Evolutionary conservation across 345 rosid species (phyloP), one percentile per base, ranked within the genome.

Genomic region (Pseudoturritis turrita): DNA sequence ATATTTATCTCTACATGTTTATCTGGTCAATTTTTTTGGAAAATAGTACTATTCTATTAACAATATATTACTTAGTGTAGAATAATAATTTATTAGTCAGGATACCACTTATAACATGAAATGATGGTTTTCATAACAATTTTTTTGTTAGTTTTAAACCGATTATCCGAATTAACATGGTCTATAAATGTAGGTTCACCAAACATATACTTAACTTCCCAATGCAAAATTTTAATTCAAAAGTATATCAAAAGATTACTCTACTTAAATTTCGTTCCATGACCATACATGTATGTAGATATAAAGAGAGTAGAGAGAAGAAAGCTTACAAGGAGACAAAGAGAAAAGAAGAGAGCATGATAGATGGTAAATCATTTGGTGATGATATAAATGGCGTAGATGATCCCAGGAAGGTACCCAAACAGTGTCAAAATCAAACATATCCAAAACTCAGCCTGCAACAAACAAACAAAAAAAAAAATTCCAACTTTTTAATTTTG

Each of bases 361-460:
- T 36, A 7, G 40, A 59, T 61, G 54, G 43, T 80, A 61, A n/a
- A 71, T 85, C 81, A 67, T 86, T 85, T 87, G 81, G 93, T 89
- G 75, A 91, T 77, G 72, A 76, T 78, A 77, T 85, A 92, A 71
- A 89, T 13, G 2, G 96, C 96, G 39, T 89, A 92, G 2, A 89
- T 75, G 70, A 89, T 92, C 31, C 98, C 98, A 67, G 98, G 98
- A 47, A 89, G 18, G 65, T 84, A 92, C 0, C 98, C 95, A 0
- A 89, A 50, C 6, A 92, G 6, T 11, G 95, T 89, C 35, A 92
- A 78, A 3, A 88, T 6, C 80, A 92, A 78, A 80, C 96, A 92
- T 83, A 92, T 92, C 97, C 97, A 91, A 64, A 91, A 89, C 83
- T 89, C 92, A 35, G 40, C 81, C 96, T 91, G 78, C 61, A 76